Conservation (phyloP, 768 basidiomycete genomes). For the Hericium erinaceus region DNA sequence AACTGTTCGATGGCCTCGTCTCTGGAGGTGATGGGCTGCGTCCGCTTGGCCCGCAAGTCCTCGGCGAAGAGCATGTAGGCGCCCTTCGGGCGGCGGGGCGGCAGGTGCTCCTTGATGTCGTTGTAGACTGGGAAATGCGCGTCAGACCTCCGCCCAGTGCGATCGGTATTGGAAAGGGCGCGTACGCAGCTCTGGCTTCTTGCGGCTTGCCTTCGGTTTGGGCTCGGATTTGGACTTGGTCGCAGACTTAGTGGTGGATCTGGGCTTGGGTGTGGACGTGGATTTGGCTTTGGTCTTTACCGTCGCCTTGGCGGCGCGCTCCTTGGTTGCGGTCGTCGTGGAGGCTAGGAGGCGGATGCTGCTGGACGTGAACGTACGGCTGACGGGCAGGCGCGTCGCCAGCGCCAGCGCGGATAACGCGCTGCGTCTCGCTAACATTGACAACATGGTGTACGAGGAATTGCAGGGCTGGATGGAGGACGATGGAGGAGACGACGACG, state of each 20-base stretch:
- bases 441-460: not conserved
- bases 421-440: not conserved
- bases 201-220: not conserved
- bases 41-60: not conserved
- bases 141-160: not conserved
- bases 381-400: not conserved
- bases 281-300: not conserved
- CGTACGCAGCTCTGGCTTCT: not conserved
- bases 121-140: not conserved
- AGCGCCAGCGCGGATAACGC: not conserved
- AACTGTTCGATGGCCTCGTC: not conserved
- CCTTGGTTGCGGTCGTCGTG: not conserved
- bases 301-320: not conserved
- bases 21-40: not conserved
- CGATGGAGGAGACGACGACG: not conserved
- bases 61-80: not conserved
- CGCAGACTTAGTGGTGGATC: not conserved
- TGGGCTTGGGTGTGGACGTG: not conserved
- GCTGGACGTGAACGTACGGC: not conserved
- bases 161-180: not conserved
- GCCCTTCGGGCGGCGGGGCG: not conserved
- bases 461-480: not conserved
- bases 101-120: not conserved
- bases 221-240: constrained; percentile 3
- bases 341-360: not conserved